These are phyloP conservation scores for Pichia sp. DNA, from an alignment of 1,139 yeast species.

Conservation along the genomic window DNA sequence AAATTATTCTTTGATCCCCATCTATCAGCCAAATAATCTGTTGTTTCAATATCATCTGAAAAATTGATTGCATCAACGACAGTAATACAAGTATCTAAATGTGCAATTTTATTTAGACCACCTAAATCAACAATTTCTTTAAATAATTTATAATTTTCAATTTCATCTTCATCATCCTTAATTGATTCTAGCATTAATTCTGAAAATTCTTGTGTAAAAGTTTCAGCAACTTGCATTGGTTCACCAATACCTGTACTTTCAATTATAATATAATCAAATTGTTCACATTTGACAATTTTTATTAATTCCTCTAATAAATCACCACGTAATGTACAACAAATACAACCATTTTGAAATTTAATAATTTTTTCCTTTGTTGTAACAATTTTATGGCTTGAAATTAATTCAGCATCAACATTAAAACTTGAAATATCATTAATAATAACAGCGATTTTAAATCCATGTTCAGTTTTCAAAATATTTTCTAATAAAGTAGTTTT, in stretches of 20 bases:
- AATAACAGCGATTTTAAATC: conserved; percentile 38
- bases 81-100: conserved; percentile 42
- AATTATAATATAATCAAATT: conserved; percentile 38
- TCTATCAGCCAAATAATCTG: conserved; percentile 37
- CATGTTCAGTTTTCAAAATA: conserved; percentile 36
- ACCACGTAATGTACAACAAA: conserved; percentile 43
- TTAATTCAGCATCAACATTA: conserved; percentile 39
- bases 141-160: conserved; percentile 19
- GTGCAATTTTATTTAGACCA: conserved; percentile 35
- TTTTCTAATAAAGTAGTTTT: conserved; percentile 41
- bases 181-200: conserved; percentile 28
- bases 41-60: conserved; percentile 36
- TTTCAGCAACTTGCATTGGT: conserved; percentile 47
- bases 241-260: conserved; percentile 44
- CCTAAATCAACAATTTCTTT: conserved; percentile 34
- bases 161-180: conserved; percentile 23
- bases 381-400: conserved; percentile 36
- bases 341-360: conserved; percentile 43
- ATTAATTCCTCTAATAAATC: conserved; percentile 40
- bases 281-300: conserved; percentile 31
- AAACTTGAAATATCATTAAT: conserved; percentile 37
- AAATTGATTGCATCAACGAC: conserved; percentile 40
- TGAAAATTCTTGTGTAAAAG: conserved; percentile 39
- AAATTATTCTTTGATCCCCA: conserved; percentile 33
- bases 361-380: conserved; percentile 39